Conservation (phyloP, 1,139 yeast genomes). For the Zygoascus hellenicus region DNA sequence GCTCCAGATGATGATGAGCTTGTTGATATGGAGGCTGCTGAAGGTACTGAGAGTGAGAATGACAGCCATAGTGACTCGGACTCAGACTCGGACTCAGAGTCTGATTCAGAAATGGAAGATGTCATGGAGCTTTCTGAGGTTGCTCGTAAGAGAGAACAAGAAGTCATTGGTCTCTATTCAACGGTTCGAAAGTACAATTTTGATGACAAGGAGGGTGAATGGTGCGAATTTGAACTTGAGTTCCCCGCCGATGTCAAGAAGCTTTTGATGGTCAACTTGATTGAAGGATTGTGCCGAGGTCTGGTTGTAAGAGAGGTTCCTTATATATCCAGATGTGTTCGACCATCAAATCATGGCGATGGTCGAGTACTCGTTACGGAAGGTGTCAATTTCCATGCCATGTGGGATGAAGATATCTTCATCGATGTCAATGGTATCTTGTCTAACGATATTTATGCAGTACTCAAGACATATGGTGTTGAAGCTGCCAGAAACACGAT, state of each 20-base stretch:
- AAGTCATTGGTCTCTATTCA: conserved; percentile 65
- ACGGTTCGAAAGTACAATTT: conserved; percentile 77
- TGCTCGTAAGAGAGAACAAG: conserved; percentile 82
- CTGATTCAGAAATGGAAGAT: conserved; percentile 26
- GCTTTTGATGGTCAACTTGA: conserved; percentile 92
- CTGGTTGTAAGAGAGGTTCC: conserved; percentile 94
- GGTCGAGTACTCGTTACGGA: conserved; percentile 80
- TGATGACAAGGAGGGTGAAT: conserved; percentile 81
- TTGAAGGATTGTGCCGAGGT: conserved; percentile 84
- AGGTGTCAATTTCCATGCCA: conserved; percentile 94
- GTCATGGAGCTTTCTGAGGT: conserved; percentile 41
- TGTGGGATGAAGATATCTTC: conserved; percentile 97
- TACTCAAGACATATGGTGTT: conserved; percentile 88
- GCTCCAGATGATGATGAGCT: conserved; percentile 92
- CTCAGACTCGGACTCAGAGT: conserved; percentile 26
- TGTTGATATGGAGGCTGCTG: conserved; percentile 76
- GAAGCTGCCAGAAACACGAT: conserved; percentile 98
- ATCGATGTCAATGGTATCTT: conserved; percentile 81
- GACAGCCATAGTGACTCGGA: conserved; percentile 27
- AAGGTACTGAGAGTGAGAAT: conserved; percentile 29
- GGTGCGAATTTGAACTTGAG: conserved; percentile 89
- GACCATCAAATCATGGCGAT: conserved; percentile 67
- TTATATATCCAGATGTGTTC: conserved; percentile 86
- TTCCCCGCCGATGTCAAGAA: conserved; percentile 84
- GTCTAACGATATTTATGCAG: conserved; percentile 91